These are phyloP conservation scores for Talaromyces sp. DNA, from an alignment of 2,329 filamentous ascomycete species.

Conservation along the genomic window DNA sequence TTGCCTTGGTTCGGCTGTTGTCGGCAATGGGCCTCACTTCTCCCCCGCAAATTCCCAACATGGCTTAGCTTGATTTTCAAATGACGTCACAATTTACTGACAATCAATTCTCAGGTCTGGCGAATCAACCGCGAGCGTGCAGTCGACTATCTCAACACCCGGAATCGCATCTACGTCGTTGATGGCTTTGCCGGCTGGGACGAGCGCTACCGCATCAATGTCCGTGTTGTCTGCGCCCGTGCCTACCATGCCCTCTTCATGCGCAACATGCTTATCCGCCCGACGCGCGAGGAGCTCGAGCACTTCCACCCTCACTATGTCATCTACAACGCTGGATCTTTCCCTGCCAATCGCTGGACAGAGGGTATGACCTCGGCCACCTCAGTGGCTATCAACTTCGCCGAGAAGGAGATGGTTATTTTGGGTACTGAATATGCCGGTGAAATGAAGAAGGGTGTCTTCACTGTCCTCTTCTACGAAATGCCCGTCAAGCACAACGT, in stretches of 20 bases:
- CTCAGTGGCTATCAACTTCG: conserved; percentile 97
- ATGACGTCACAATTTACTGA: conserved; percentile 28
- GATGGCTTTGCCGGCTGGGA: conserved; percentile 99
- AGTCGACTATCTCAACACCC: conserved; percentile 97
- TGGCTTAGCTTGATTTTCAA: conserved; percentile 8
- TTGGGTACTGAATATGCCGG: conserved; percentile 97
- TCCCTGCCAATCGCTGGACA: conserved; percentile 97
- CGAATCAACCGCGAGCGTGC: conserved; percentile 99
- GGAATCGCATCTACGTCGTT: conserved; percentile 96
- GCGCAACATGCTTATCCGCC: conserved; percentile 99
- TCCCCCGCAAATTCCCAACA: conserved; percentile 15
- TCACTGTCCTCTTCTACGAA: conserved; percentile 99
- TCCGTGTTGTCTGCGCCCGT: conserved; percentile 95
- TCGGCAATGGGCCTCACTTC: neutral
- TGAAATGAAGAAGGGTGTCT: conserved; percentile 97
- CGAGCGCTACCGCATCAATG: conserved; percentile 93
- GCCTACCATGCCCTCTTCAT: conserved; percentile 99
- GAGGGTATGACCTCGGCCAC: conserved; percentile 98
- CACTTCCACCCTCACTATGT: conserved; percentile 99
- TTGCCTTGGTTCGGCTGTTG: neutral
- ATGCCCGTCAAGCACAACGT: conserved; percentile 99
- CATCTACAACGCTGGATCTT: conserved; percentile 98
- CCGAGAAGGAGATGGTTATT: conserved; percentile 99
- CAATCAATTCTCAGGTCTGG: conserved; percentile 66
- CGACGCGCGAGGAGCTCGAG: conserved; percentile 82